Evolutionary conservation across 2,329 filamentous ascomycete genomes (phyloP), one percentile per base, ranked within the genome.

Genomic region (Colletotrichum eremochloae): DNA sequence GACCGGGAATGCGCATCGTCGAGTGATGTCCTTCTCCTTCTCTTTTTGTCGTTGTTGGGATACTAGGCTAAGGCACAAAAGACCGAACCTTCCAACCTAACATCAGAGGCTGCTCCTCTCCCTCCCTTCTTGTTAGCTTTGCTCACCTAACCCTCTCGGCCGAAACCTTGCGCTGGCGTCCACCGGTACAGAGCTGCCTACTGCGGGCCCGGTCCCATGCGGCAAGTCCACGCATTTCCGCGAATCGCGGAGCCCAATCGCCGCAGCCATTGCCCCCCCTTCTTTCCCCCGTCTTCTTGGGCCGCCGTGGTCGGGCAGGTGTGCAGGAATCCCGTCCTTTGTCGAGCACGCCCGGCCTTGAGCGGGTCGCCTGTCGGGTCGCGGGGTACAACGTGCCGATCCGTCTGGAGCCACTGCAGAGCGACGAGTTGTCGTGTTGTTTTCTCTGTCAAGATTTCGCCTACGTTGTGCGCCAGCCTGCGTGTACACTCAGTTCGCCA

Each of bases 261-360:
- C 40, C 57, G 38, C 12, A 18, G 3, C 18, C 64, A 58, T 67
- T 57, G 56, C 50, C 12, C 42, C 15, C 9, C 52, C 24, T 33
- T 15, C 42, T 2, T 11, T 5, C 9, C 31, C 15, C 42, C 38
- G 31, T 60, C 40, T 36, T 33, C 42, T 73, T 67, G 68, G 72
- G 69, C 72, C 53, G 40, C 40, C 53, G 31, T 29, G 31, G 60
- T 72, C 69, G 64, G 72, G 72, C 69, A 74, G 63, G 58, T 48
- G 44, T 72, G 69, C 69, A 44, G 15, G n/a, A 48, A 44, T 24
- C 11, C 31, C 46, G 64, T 52, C 56, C 40, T 46, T 48, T 55
- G 56, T 44, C 48, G 31, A 42, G 44, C 48, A 71, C 66, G 11
- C 20, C 63, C 18, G 9, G 24, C 31, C 15, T 3, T 44, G 38